Evolutionary conservation across 1,139 yeast genomes (phyloP), one percentile per base, ranked within the genome.

Genomic region (Hemisphaericaspora lyxosophila): DNA sequence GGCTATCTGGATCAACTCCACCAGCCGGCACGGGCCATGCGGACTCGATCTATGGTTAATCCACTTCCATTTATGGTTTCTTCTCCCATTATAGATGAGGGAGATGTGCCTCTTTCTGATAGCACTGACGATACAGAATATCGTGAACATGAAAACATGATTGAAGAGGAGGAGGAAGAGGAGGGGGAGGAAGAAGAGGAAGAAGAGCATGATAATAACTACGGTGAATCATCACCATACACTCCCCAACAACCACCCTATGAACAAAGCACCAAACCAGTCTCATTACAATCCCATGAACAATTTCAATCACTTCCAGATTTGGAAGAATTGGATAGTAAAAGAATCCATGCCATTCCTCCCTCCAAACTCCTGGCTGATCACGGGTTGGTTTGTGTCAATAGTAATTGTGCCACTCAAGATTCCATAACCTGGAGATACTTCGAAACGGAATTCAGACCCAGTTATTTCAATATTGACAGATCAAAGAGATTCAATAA

Each of bases 381-480:
- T 40, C 77, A 71, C 48, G 73, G 70, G 7, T 54, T 71, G 34
- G 48, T 60, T 0, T 73, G 78, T 51, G 66, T 64, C 11, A 73
- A 73, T 48, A 57, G 63, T 25, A 71, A 72, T 46, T 73, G 79
- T 52, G 60, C 62, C 3, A 69, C 76, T 3, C 52, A 49, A 13
- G 55, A 57, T n/a, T 64, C 75, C 5, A 64, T 67, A 11, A 64
- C 70, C 11, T 73, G 79, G 79, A 56, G 76, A 36, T 70, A 66
- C 43, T 69, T 71, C 49, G 77, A 70, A 51, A 61, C 70, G 15
- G 70, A 66, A 28, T 64, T 62, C 44, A 68, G 62, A 40, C 64
- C 70, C 7, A 67, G 64, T 40, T 67, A 64, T 43, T 64, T 64
- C 40, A 67, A 63, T 27, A 59, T 69, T 26, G 67, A 64, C 39